Evolutionary conservation across 257 asterid genomes (phyloP).

Genomic region (Solanum paucissectum): DNA sequence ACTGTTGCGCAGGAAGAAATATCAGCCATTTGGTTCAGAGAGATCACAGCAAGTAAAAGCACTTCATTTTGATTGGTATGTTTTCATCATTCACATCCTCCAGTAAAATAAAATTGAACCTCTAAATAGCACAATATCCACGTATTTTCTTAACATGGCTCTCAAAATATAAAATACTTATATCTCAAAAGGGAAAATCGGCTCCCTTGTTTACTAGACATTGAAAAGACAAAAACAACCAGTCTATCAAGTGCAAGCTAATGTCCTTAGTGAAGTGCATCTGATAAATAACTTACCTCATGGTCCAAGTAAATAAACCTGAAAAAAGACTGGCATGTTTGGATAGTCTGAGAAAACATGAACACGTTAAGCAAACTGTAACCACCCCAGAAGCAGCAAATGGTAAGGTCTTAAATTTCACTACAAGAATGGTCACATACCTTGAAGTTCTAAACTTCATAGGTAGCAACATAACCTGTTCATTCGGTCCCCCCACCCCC

Average conservation of each 20-base stretch:
- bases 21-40: background rate
- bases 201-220: background rate
- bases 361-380: background rate
- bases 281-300: background rate
- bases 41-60: background rate
- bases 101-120: background rate
- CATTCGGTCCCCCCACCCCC: background rate
- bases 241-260: background rate
- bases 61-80: background rate
- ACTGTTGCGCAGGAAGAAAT: background rate
- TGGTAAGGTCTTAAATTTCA: background rate
- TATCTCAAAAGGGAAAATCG: background rate
- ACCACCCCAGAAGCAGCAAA: background rate
- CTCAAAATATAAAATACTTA: background rate
- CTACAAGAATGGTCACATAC: background rate
- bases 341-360: background rate
- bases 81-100: background rate
- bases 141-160: background rate
- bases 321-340: background rate
- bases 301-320: background rate
- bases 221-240: background rate
- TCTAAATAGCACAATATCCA: background rate
- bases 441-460: background rate
- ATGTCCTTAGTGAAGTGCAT: background rate
- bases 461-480: background rate